Percentiles rank a stretch among this genome's conserved stretches.
phyloP scores from a whole-genome alignment of 208 protist genomes.

The Leishmania turanica region DNA sequence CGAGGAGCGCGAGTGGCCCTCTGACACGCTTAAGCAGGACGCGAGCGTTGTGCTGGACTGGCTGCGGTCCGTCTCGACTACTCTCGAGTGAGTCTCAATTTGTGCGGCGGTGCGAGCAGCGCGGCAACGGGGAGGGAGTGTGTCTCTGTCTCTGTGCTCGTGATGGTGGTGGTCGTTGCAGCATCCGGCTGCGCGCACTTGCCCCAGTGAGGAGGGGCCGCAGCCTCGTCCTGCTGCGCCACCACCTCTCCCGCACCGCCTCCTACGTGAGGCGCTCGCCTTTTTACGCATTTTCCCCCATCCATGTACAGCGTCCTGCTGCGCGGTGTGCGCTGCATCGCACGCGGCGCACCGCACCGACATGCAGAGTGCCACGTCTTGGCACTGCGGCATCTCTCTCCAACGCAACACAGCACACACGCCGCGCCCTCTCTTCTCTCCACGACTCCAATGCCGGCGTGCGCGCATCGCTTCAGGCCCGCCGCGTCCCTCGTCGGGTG shows the following conservation, averaged over 20 bases:
- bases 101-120: not conserved
- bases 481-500: not conserved
- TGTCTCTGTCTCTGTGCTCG: not conserved
- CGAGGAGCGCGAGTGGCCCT: slow-evolving; percentile 45
- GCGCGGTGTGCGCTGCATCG: not conserved
- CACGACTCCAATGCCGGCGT: not conserved
- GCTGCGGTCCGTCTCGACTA: slow-evolving; percentile 33
- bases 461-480: not conserved
- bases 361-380: not conserved
- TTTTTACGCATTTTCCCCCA: not conserved
- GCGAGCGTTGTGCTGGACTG: slow-evolving; percentile 52
- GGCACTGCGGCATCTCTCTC: not conserved
- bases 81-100: slow-evolving; percentile 26
- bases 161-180: not conserved
- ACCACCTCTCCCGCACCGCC: not conserved
- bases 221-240: not conserved
- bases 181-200: not conserved
- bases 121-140: not conserved
- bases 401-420: too few relatives aligned
- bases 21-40: slow-evolving; percentile 29
- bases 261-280: too few relatives aligned
- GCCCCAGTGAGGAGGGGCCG: not conserved
- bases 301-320: not conserved
- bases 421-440: not conserved
- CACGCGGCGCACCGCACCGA: not conserved